These are phyloP conservation scores for Dioscorea zingiberensis DNA, from an alignment of 106 monocot genomes.

Conservation along the genomic window DNA sequence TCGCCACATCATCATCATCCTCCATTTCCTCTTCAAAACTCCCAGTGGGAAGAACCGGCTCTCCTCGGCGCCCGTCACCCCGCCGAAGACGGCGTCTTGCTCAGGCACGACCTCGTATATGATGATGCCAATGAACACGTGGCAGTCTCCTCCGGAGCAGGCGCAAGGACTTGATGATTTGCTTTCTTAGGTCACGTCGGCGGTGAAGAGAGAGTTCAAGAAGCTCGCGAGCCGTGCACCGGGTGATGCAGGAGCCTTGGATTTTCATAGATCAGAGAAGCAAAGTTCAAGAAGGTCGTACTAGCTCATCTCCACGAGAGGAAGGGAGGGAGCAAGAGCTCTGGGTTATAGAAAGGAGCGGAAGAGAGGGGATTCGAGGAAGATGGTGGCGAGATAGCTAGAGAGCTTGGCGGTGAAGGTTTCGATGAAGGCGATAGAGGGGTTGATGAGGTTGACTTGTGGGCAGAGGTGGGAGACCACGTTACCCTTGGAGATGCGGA, in stretches of 20 bases:
- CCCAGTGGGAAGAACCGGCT: no score
- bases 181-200: slow-evolving; percentile 23
- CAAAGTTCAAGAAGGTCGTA: slow-evolving; percentile 29
- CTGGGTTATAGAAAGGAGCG: slow-evolving; percentile 2
- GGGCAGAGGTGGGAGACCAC: slow-evolving; percentile 18
- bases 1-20: no score
- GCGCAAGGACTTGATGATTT: slow-evolving; percentile 8
- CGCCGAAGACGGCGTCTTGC: background rate
- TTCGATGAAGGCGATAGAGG: slow-evolving; percentile 16
- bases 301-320: slow-evolving; percentile 10
- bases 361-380: slow-evolving; percentile 23
- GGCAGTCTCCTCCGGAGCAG: background rate
- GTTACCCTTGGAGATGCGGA: slow-evolving; percentile 7
- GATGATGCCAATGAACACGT: slow-evolving; percentile 9
- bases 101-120: no score
- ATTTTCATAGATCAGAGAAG: slow-evolving; percentile 24
- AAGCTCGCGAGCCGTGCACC: slow-evolving; percentile 33
- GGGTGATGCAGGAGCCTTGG: slow-evolving; percentile 15
- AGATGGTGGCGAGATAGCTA: background rate
- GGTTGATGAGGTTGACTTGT: slow-evolving; percentile 8
- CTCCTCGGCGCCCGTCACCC: background rate
- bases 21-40: no score
- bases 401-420: slow-evolving; percentile 7
- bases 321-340: background rate
- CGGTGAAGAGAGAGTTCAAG: slow-evolving; percentile 43